A percentile compares a stretch with the other conserved stretches of the same genome.
These are phyloP conservation scores for Yarrowia sp. DNA, from an alignment of 805 yeast genomes.

Conservation along the genomic window DNA sequence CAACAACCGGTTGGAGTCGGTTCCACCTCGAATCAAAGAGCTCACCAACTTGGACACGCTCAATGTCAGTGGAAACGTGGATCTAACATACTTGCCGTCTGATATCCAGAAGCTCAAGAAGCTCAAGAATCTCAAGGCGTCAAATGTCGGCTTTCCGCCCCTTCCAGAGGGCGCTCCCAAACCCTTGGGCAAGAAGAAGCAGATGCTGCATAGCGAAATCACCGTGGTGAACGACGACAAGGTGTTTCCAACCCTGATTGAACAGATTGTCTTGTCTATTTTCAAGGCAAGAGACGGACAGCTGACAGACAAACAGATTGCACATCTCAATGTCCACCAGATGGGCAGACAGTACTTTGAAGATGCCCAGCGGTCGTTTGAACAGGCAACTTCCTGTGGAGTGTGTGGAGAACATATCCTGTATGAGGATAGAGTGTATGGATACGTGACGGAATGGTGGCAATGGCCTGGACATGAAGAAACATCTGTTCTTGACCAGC, in stretches of 20 bases:
- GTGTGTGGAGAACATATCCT: conserved; percentile 34
- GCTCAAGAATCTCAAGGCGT: conserved; percentile 36
- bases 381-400: conserved; percentile 33
- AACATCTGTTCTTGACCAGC: not conserved
- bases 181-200: not conserved
- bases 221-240: conserved; percentile 32
- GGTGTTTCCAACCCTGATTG: conserved; percentile 25
- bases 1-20: conserved; percentile 34
- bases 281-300: not conserved
- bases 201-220: conserved; percentile 3
- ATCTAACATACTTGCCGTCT: conserved; percentile 37
- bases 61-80: conserved; percentile 38
- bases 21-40: conserved; percentile 38
- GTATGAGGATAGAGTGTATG: conserved; percentile 29
- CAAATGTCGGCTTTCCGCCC: conserved; percentile 39
- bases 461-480: conserved; percentile 26
- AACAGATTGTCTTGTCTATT: not conserved
- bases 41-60: conserved; percentile 37
- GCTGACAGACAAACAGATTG: conserved; percentile 24
- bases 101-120: conserved; percentile 37
- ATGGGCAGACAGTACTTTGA: conserved; percentile 26
- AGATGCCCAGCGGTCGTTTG: conserved; percentile 29
- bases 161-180: conserved; percentile 28
- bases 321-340: not conserved
- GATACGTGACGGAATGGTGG: conserved; percentile 39